Percentiles rank a stretch among this genome's conserved stretches.
These are phyloP conservation scores for Citrullus amarus DNA, from an alignment of 306 rosid species.

Conservation along the genomic window DNA sequence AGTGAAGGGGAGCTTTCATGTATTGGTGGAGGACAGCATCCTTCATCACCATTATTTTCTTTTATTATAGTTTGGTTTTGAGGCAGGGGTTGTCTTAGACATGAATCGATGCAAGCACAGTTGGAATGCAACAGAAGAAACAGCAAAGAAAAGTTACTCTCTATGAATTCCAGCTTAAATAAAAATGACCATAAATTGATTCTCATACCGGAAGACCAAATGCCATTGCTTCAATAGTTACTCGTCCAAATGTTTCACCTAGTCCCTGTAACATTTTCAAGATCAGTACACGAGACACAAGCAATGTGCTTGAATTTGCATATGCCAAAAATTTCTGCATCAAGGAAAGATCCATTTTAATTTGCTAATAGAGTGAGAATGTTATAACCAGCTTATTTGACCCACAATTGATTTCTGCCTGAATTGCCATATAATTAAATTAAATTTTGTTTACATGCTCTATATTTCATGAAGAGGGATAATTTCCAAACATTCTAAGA, in stretches of 20 bases:
- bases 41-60: background rate
- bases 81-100: background rate
- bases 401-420: background rate
- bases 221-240: conserved; percentile 92
- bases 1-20: background rate
- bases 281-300: conserved; percentile 3
- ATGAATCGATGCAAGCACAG: background rate
- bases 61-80: background rate
- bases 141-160: background rate
- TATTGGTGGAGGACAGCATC: background rate
- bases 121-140: background rate
- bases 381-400: background rate
- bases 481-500: background rate
- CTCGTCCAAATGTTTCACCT: conserved; percentile 95
- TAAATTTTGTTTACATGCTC: background rate
- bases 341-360: conserved; percentile 1
- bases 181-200: conserved; percentile 4
- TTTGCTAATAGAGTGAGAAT: background rate
- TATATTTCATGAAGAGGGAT: background rate
- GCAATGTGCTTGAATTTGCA: background rate
- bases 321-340: background rate
- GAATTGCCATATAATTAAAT: background rate
- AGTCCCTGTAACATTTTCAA: conserved; percentile 45
- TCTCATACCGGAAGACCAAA: conserved; percentile 87
- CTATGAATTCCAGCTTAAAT: background rate